Percentiles rank a stretch among this genome's conserved stretches.
phyloP scores from a whole-genome alignment of 352 stramenopile genomes.

The Paralagenidium karlingii region DNA sequence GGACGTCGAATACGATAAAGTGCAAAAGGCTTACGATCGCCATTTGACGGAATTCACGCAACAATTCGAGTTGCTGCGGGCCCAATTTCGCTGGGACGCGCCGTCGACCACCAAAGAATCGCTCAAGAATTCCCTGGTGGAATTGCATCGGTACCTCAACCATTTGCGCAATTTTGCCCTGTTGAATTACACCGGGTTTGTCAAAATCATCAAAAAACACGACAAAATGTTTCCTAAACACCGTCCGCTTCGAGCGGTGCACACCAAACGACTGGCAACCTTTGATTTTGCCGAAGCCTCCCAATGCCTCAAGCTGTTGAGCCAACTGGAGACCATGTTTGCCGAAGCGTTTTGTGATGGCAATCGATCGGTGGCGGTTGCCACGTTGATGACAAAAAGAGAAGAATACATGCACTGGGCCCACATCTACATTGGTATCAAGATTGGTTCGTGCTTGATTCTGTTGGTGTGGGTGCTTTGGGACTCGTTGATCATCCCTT shows the following conservation, averaged over 20 bases:
- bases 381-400: constrained; percentile 70
- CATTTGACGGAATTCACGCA: constrained; percentile 72
- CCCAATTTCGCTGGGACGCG: constrained; percentile 39
- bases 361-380: constrained; percentile 50
- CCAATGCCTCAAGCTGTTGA: constrained; percentile 30
- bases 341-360: constrained; percentile 65
- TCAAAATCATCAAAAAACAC: constrained; percentile 97
- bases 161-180: constrained; percentile 95
- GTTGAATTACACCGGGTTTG: constrained; percentile 96
- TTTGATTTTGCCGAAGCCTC: constrained; percentile 47
- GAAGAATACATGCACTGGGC: constrained; percentile 65
- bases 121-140: constrained; percentile 87
- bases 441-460: constrained; percentile 65
- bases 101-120: constrained; percentile 69
- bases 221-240: constrained; percentile 76
- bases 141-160: constrained; percentile 89
- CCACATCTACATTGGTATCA: constrained; percentile 79
- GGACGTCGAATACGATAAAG: constrained; percentile 72
- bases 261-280: constrained; percentile 24
- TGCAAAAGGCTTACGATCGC: constrained; percentile 86
- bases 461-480: constrained; percentile 91
- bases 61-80: constrained; percentile 76
- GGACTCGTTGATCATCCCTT: constrained; percentile 86
- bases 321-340: constrained; percentile 51
- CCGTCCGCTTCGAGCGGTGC: constrained; percentile 16